Evolutionary conservation across 345 rosid species (phyloP).

Genomic region (Microthlaspi erraticum): DNA sequence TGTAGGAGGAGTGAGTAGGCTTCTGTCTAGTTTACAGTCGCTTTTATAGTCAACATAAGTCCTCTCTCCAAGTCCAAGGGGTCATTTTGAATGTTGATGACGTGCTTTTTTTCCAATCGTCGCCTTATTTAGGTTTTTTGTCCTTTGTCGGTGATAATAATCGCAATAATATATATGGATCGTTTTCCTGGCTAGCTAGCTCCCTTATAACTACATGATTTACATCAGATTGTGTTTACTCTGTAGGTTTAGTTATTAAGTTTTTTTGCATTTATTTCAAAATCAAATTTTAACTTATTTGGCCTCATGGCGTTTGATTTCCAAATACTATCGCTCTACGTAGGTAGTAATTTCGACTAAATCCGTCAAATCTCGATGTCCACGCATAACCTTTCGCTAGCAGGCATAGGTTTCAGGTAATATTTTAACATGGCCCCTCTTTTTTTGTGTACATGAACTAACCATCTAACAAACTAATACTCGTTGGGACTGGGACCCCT

Average conservation of each 20-base stretch:
- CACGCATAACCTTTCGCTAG: background rate
- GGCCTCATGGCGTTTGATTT: background rate
- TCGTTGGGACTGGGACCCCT: constrained; percentile 5
- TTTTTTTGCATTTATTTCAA: background rate
- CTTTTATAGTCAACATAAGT: constrained; percentile 38
- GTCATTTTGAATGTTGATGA: constrained; percentile 5
- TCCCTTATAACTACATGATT: too few species aligned
- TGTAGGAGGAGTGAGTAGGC: background rate
- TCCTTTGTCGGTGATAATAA: constrained; percentile 2
- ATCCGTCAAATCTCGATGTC: background rate
- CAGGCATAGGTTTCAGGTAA: background rate
- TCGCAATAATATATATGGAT: background rate
- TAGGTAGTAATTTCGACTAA: background rate
- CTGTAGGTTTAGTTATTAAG: too few species aligned
- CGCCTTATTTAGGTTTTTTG: background rate
- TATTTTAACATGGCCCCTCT: background rate
- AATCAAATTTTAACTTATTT: background rate
- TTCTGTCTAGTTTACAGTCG: constrained; percentile 24
- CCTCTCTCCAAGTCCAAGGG: constrained; percentile 15
- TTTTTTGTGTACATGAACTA: background rate
- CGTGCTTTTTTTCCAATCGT: constrained; percentile 4
- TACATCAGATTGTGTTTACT: too few species aligned
- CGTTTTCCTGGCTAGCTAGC: background rate
- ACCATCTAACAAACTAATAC: background rate
- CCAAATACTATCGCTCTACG: background rate